Base-by-base conservation (phyloP, 2,329 filamentous ascomycete species). In the Colletotrichum sp. region DNA sequence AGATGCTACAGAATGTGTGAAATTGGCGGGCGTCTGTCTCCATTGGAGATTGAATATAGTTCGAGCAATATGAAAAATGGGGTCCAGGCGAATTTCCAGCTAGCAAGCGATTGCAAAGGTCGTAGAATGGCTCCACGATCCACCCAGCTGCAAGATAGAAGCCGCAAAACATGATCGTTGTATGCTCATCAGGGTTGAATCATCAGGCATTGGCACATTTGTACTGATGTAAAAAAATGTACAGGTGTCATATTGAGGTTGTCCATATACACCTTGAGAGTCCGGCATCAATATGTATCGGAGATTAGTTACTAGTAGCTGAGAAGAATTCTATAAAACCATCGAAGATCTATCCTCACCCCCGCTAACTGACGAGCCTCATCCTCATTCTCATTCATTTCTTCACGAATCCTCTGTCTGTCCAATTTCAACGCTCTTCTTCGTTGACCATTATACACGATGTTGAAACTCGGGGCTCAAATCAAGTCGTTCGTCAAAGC, bases 321-420 rank as follows among this genome's bases (percentile, higher is more conserved):
- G 5, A 3, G n/a, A 52, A 52, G 1, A 1, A 13, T 52, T 52
- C 43, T 7, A 12, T 7, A 12, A 52, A 52, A 1, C 10, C 3
- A 2, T 52, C 5, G 1, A 52, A 52, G 5, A 7, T 3, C 2
- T 1, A 52, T 3, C 2, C 10, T 52, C 43, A 1, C 4, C 10
- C 43, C 4, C 43, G n/a, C 43, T 21, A 6, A 21, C n/a, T 3
- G 10, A 48, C 1, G 12, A 52, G 4, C 0, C 10, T 21, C 43
- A 1, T 52, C 10, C 10, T 52, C 10, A 9, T 4, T 21, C 10
- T 52, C 6, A 21, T 52, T 7, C 2, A 13, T 48, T 52, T 52
- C 10, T 13, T 13, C 43, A 4, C n/a, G 0, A 1, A 21, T 7
- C 43, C 1, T 3, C 2, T 52, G 10, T 21, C 6, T 21, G n/a